Conservation (phyloP, 768 basidiomycete genomes). For the Boletus barrowsii region DNA sequence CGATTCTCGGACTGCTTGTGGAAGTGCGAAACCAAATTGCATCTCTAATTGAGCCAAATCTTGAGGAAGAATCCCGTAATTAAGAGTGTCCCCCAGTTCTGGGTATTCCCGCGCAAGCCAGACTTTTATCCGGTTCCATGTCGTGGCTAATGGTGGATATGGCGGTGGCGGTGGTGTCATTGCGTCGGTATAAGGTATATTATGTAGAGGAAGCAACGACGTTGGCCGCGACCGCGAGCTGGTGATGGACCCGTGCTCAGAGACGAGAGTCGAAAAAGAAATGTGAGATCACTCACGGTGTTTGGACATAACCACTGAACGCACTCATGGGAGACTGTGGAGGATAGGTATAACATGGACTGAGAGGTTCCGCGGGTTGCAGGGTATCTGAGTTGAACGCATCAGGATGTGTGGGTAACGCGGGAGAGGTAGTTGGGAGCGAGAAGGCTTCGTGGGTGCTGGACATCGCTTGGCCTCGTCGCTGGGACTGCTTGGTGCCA, state of each 20-base stretch:
- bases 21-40: conserved; percentile 81
- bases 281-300: conserved; percentile 41
- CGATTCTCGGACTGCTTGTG: conserved; percentile 85
- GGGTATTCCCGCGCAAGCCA: conserved; percentile 88
- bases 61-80: conserved; percentile 80
- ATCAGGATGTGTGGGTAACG: conserved; percentile 50
- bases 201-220: conserved; percentile 68
- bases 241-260: conserved; percentile 4
- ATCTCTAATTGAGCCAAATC: conserved; percentile 81
- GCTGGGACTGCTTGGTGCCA: conserved; percentile 44
- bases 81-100: conserved; percentile 93
- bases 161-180: conserved; percentile 35
- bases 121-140: conserved; percentile 80
- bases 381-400: conserved; percentile 56
- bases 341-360: conserved; percentile 72
- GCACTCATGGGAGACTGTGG: conserved; percentile 52
- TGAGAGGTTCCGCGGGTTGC: conserved; percentile 47
- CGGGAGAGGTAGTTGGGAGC: conserved; percentile 71
- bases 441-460: conserved; percentile 89
- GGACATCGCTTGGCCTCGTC: conserved; percentile 65
- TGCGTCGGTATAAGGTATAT: conserved; percentile 44
- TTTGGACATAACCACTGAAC: conserved; percentile 56
- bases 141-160: conserved; percentile 78
- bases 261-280: conserved; percentile 1
- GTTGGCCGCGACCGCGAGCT: conserved; percentile 47